Conservation (phyloP, 306 rosid species). For the Cucumis sativus region Cucumber_9930_V3 NC_026656.2:13145501-13146000, state of each 20-base stretch:
- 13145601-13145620: constrained; percentile 52
- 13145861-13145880: constrained; percentile 89
- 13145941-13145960: constrained; percentile 74
- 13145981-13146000: constrained; percentile 67
- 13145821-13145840: constrained; percentile 60
- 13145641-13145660: constrained; percentile 71
- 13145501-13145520: constrained; percentile 49
- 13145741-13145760: constrained; percentile 47
- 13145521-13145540: constrained; percentile 54
- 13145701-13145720: constrained; percentile 45
- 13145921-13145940: constrained; percentile 44
- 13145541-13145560: constrained; percentile 65
- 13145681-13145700: constrained; percentile 63
- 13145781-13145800: constrained; percentile 86
- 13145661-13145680: constrained; percentile 66
- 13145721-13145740: constrained; percentile 54
- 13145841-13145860: constrained; percentile 52
- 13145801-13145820: constrained; percentile 44
- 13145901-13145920: constrained; percentile 55
- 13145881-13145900: constrained; percentile 68
- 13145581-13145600: constrained; percentile 42
- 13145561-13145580: constrained; percentile 53
- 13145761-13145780: constrained; percentile 49
- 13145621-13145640: constrained; percentile 53
- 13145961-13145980: constrained; percentile 81